Conservation (phyloP, 2,329 filamentous ascomycete species). For the Coniochaeta hoffmannii region DNA sequence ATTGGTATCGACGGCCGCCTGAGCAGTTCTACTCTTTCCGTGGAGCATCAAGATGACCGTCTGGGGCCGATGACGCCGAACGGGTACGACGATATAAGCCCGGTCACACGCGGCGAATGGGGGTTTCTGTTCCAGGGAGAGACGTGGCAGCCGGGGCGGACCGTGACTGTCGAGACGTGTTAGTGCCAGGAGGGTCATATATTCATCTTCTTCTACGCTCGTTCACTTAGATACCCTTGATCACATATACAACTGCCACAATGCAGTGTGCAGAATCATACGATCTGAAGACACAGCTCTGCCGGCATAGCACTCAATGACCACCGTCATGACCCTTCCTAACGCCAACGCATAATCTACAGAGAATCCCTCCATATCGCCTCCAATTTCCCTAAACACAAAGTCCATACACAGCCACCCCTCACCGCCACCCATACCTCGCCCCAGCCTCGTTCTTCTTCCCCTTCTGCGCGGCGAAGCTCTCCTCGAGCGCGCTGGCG, state of each 20-base stretch:
- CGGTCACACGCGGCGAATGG: conserved; percentile 56
- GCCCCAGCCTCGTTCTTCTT: conserved; percentile 77
- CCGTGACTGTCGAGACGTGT: conserved; percentile 44
- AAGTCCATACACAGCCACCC: neutral
- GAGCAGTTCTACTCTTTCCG: neutral
- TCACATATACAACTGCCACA: conserved; percentile 2
- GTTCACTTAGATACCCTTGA: conserved; percentile 5
- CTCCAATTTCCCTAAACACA: neutral
- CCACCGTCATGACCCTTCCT: too few relatives aligned
- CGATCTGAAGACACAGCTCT: too few relatives aligned
- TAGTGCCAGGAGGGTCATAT: conserved; percentile 18
- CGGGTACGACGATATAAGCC: conserved; percentile 54
- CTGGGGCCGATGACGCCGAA: conserved; percentile 50
- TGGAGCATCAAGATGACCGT: conserved; percentile 14
- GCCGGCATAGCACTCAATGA: too few relatives aligned
- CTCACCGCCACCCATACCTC: conserved; percentile 66
- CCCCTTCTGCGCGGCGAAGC: conserved; percentile 72
- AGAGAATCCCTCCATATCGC: too few relatives aligned
- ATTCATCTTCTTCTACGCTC: conserved; percentile 4
- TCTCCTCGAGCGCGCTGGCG: conserved; percentile 82
- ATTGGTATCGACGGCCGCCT: conserved; percentile 2
- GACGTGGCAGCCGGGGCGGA: conserved; percentile 26
- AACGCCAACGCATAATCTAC: too few relatives aligned
- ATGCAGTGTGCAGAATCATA: too few relatives aligned
- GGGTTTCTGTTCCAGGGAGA: conserved; percentile 49